These are phyloP conservation scores for Aechmea fasciata DNA, from an alignment of 176 grass and related monocot species.

Conservation along the genomic window DNA sequence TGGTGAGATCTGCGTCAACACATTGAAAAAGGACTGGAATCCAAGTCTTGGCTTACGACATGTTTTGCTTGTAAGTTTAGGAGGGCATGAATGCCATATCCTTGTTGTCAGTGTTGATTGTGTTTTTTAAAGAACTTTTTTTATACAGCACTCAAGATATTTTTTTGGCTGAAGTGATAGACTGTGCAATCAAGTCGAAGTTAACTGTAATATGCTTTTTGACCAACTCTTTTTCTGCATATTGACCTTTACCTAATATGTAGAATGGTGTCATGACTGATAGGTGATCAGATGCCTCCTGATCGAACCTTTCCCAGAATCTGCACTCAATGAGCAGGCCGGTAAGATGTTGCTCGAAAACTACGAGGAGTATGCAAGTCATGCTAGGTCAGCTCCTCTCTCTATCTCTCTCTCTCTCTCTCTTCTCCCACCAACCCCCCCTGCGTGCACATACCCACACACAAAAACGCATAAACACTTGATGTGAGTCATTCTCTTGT, in stretches of 20 bases:
- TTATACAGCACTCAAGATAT: too few relatives aligned
- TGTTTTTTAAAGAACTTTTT: neutral
- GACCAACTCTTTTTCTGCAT: neutral
- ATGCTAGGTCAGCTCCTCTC: conserved; percentile 56
- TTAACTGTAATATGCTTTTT: neutral
- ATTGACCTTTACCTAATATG: neutral
- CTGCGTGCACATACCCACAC: too few relatives aligned
- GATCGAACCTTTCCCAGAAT: conserved; percentile 93
- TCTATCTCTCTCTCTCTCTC: conserved; percentile 1
- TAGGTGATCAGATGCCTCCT: conserved; percentile 90
- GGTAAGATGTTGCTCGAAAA: conserved; percentile 91
- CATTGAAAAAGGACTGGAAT: conserved; percentile 90
- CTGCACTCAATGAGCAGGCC: conserved; percentile 90
- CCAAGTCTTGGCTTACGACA: conserved; percentile 77
- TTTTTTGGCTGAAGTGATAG: too few relatives aligned
- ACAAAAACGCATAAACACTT: too few relatives aligned
- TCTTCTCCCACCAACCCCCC: neutral
- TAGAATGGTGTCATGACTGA: conserved; percentile 5
- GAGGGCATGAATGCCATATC: neutral
- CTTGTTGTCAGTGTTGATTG: neutral
- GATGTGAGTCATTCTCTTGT: too few relatives aligned
- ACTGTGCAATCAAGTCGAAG: too few relatives aligned
- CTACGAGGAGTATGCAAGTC: conserved; percentile 72
- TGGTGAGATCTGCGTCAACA: conserved; percentile 96
- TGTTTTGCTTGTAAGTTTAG: conserved; percentile 64